Conservation (phyloP, 441 rosid genomes). For the Breynia disticha region DNA sequence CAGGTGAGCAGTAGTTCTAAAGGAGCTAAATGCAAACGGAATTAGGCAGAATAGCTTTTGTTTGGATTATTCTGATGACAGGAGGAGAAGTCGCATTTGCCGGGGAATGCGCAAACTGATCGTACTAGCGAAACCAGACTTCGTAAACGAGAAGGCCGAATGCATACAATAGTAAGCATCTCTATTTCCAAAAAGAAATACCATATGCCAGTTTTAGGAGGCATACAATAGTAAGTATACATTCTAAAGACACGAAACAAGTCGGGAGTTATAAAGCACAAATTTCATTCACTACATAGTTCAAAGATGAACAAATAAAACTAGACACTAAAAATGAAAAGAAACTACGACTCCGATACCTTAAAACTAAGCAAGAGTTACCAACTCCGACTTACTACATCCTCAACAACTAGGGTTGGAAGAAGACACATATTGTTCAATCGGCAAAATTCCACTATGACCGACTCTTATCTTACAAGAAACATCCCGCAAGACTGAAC, state of each 20-base stretch:
- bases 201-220: neutral
- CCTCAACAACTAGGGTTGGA: constrained; percentile 6
- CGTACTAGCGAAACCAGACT: no score
- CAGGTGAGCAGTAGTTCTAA: no score
- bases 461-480: constrained; percentile 7
- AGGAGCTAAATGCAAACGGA: neutral
- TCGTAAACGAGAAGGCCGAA: no score
- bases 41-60: neutral
- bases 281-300: constrained; percentile 2
- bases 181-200: no score
- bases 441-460: constrained; percentile 4
- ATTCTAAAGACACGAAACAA: neutral
- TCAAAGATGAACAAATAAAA: constrained; percentile 1
- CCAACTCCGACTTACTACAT: constrained; percentile 14
- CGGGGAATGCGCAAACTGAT: no score
- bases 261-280: neutral
- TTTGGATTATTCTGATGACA: no score
- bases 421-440: constrained; percentile 6
- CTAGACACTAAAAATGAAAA: neutral
- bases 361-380: constrained; percentile 4
- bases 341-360: neutral
- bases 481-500: constrained; percentile 1
- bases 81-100: no score
- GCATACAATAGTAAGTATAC: neutral
- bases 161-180: no score